These are phyloP conservation scores for Myxozyma sirexii DNA, from an alignment of 805 yeast genomes.

Conservation along the genomic window DNA sequence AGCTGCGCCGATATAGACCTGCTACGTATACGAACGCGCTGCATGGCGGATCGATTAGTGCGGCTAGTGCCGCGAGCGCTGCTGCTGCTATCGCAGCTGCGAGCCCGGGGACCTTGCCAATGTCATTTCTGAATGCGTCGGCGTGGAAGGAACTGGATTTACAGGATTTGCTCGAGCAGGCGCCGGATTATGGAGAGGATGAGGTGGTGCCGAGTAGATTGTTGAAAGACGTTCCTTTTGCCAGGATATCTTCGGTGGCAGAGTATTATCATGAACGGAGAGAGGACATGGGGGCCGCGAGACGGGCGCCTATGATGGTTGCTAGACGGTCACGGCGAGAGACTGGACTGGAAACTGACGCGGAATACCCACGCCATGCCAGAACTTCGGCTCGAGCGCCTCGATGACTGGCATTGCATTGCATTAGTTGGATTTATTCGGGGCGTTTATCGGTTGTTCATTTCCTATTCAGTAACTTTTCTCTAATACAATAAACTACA, in stretches of 20 bases:
- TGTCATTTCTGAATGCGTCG: constrained; percentile 30
- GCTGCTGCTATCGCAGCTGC: constrained; percentile 34
- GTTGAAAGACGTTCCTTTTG: constrained; percentile 1
- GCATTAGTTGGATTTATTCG: neutral
- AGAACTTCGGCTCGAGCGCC: neutral
- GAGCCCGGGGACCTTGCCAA: constrained; percentile 28
- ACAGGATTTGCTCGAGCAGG: constrained; percentile 14
- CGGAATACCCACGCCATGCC: neutral
- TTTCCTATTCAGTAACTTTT: neutral
- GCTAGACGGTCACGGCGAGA: neutral
- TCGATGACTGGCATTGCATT: neutral
- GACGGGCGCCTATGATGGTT: constrained; percentile 10
- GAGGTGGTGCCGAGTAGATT: neutral
- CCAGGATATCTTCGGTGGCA: constrained; percentile 24
- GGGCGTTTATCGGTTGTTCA: too few species aligned
- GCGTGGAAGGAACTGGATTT: constrained; percentile 36
- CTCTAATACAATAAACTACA: neutral
- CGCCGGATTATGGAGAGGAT: constrained; percentile 5
- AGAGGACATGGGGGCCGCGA: constrained; percentile 16
- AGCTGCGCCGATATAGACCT: constrained; percentile 29
- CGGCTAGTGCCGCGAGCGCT: constrained; percentile 34
- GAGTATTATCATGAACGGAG: constrained; percentile 28
- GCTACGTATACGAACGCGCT: constrained; percentile 30
- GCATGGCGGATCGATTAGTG: constrained; percentile 30
- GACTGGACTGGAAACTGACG: neutral